These are phyloP conservation scores for Blepharisma japonicum DNA, from an alignment of 73 alveolate genomes.

Conservation along the genomic window DNA sequence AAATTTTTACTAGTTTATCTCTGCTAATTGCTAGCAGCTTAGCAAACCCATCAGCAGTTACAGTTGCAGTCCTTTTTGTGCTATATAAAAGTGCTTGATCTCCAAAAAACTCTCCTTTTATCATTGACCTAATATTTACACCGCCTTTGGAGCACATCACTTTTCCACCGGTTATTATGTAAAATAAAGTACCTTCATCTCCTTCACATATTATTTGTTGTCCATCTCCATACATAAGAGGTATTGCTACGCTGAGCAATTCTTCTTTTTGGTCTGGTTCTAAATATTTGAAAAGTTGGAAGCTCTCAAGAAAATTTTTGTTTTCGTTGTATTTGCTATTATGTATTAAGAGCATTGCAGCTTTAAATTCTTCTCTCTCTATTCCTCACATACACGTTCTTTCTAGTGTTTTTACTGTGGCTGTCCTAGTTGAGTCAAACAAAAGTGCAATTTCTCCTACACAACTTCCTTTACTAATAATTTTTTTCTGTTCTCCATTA, in stretches of 20 bases:
- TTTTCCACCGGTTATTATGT: conserved; percentile 65
- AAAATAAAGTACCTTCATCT: conserved; percentile 80
- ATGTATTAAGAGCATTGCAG: conserved; percentile 39
- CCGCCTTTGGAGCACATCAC: conserved; percentile 56
- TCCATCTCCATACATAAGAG: conserved; percentile 35
- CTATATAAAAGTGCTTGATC: conserved; percentile 45
- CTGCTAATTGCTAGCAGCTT: neutral
- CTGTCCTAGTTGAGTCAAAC: neutral
- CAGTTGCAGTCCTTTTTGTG: conserved; percentile 53
- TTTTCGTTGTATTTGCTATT: conserved; percentile 34
- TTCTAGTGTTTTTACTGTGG: conserved; percentile 15
- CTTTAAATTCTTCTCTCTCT: conserved; percentile 72
- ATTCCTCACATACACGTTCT: neutral
- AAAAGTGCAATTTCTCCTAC: conserved; percentile 20
- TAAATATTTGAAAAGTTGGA: conserved; percentile 26
- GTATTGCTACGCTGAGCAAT: neutral
- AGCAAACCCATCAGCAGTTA: conserved; percentile 27
- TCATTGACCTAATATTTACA: conserved; percentile 48
- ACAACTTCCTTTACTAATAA: neutral
- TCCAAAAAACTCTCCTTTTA: conserved; percentile 55
- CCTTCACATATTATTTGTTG: conserved; percentile 68
- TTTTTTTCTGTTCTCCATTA: neutral
- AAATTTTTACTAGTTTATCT: neutral
- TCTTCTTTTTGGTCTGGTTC: neutral
- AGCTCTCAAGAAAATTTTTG: conserved; percentile 36